These are phyloP conservation scores for Bryoerythrophyllum caledonicum DNA, from an alignment of 225 moss, liverwort and hornwort genomes.

Conservation along the genomic window DNA sequence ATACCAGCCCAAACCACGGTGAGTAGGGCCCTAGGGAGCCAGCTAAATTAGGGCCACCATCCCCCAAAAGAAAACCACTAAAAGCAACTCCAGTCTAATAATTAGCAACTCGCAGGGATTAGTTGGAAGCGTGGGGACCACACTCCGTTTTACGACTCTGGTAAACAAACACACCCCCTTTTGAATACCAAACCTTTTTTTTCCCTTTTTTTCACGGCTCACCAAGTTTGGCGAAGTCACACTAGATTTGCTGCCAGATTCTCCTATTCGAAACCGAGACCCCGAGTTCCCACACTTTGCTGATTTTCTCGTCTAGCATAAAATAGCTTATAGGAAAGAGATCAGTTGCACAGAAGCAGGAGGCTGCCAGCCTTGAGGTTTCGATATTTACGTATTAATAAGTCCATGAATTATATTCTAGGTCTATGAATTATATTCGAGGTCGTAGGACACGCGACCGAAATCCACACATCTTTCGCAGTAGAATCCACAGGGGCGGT, in stretches of 20 bases:
- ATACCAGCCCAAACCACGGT: background rate
- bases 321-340: background rate
- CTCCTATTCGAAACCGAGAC: background rate
- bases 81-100: background rate
- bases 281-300: background rate
- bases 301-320: background rate
- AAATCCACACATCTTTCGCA: background rate
- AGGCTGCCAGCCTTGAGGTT: conserved; percentile 15
- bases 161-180: too few species aligned
- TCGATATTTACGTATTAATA: background rate
- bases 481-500: too few species aligned
- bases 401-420: too few species aligned
- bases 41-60: background rate
- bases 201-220: too few species aligned
- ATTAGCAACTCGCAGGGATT: background rate
- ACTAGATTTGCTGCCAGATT: background rate
- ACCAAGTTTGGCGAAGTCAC: background rate
- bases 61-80: background rate
- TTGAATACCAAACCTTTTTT: too few species aligned
- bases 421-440: background rate
- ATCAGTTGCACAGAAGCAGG: background rate
- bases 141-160: background rate
- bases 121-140: background rate
- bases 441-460: background rate
- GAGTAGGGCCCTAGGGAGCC: background rate